Conservation (phyloP, 2,329 filamentous ascomycete species). For the Xylariaceae sp. region DNA sequence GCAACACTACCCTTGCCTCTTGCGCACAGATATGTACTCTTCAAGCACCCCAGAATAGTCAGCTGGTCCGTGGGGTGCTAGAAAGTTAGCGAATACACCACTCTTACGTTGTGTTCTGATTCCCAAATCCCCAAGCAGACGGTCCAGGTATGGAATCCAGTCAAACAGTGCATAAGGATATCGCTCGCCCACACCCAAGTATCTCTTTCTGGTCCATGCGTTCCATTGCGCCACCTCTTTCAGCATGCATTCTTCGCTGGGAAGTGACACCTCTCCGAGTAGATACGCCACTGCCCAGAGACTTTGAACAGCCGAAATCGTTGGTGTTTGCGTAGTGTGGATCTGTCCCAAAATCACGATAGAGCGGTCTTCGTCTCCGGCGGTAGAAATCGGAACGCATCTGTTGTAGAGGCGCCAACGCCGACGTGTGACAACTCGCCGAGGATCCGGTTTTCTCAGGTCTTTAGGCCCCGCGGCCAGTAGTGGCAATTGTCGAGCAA, state of each 20-base stretch:
- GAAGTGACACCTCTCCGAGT: background rate
- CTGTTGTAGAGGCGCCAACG: slow-evolving; percentile 1
- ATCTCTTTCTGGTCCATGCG: slow-evolving; percentile 9
- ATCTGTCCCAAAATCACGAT: background rate
- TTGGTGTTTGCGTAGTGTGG: background rate
- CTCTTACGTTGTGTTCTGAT: background rate
- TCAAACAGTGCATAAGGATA: slow-evolving; percentile 13
- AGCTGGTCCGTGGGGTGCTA: no score
- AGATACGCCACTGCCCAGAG: slow-evolving; percentile 1
- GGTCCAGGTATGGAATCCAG: slow-evolving; percentile 12
- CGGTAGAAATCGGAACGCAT: background rate
- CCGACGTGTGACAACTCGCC: no score
- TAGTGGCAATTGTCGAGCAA: slow-evolving; percentile 16
- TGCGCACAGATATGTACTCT: no score
- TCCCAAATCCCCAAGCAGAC: background rate
- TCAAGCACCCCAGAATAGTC: no score
- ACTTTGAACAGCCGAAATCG: background rate
- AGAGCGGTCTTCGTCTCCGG: background rate
- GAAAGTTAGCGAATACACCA: background rate
- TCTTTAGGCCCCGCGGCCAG: slow-evolving; percentile 10
- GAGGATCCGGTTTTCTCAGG: no score
- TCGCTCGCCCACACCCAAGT: slow-evolving; percentile 2
- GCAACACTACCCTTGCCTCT: no score
- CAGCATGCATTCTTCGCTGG: background rate
- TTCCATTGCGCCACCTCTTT: slow-evolving; percentile 9